These are phyloP conservation scores for Plenodomus biglobosus DNA, from an alignment of 2,329 filamentous ascomycete species.

Conservation along the genomic window DNA sequence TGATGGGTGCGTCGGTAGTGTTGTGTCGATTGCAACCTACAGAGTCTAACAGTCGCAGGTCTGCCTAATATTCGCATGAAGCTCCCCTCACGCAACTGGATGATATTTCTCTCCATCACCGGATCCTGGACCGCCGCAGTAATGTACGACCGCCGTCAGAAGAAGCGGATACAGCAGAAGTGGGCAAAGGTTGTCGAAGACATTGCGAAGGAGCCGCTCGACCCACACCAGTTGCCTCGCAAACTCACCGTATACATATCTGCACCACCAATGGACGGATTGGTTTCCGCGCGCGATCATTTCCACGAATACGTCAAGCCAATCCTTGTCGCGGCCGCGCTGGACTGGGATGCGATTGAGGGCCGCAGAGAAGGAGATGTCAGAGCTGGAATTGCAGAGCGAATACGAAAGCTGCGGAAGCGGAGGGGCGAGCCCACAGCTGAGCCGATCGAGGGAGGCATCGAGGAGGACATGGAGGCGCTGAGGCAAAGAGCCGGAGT, in stretches of 20 bases:
- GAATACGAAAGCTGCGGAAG: constrained; percentile 68
- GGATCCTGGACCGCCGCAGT: constrained; percentile 77
- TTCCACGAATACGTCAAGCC: constrained; percentile 97
- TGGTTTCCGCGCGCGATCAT: constrained; percentile 85
- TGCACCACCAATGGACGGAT: constrained; percentile 81
- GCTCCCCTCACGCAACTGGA: constrained; percentile 94
- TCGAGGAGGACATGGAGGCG: constrained; percentile 63
- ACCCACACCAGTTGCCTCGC: constrained; percentile 72
- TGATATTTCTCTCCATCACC: constrained; percentile 85
- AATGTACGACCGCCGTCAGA: constrained; percentile 90
- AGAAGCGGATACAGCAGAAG: constrained; percentile 78
- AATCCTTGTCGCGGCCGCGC: constrained; percentile 79
- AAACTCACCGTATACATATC: constrained; percentile 84
- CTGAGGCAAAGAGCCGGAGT: constrained; percentile 68
- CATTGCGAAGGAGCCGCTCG: constrained; percentile 74
- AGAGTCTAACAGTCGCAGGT: constrained; percentile 53
- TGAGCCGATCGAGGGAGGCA: constrained; percentile 51
- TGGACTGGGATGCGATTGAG: constrained; percentile 97
- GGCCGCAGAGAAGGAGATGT: constrained; percentile 92
- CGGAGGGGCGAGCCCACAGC: constrained; percentile 58
- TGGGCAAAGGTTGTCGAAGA: constrained; percentile 86
- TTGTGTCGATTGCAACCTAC: neutral
- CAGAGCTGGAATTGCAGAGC: constrained; percentile 80
- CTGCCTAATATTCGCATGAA: constrained; percentile 79
- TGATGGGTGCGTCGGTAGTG: constrained; percentile 39